These are phyloP conservation scores for Russula ochroleuca DNA, from an alignment of 768 basidiomycete species.

Conservation along the genomic window DNA sequence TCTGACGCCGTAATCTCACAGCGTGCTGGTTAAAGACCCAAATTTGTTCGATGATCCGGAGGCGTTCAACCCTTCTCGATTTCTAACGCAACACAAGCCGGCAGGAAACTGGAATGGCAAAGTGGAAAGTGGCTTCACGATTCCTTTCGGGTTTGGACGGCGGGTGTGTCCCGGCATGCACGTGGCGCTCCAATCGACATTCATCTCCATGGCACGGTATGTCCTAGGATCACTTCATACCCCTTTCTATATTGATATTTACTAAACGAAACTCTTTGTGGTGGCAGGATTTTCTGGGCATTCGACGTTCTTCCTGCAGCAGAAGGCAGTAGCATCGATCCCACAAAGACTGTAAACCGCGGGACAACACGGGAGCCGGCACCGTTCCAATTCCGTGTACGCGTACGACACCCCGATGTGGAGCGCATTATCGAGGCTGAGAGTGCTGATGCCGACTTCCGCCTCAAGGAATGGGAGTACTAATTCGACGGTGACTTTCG, in stretches of 20 bases:
- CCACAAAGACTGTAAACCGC: background rate
- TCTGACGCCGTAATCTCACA: background rate
- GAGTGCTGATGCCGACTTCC: constrained; percentile 16
- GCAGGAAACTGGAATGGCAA: constrained; percentile 12
- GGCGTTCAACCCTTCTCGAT: constrained; percentile 29
- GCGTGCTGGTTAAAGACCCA: constrained; percentile 26
- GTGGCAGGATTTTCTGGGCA: constrained; percentile 26
- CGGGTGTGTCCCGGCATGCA: constrained; percentile 28
- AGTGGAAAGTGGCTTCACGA: constrained; percentile 20
- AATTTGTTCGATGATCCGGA: constrained; percentile 28
- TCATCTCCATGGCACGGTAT: constrained; percentile 13
- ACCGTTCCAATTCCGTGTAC: constrained; percentile 4
- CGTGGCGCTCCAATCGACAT: constrained; percentile 24
- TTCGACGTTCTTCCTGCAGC: constrained; percentile 22
- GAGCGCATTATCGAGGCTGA: constrained; percentile 14
- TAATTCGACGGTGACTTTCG: background rate
- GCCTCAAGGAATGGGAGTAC: constrained; percentile 21
- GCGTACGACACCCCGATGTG: background rate
- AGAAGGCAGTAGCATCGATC: constrained; percentile 1
- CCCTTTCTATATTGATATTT: background rate
- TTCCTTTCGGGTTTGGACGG: constrained; percentile 30
- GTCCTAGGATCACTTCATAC: background rate
- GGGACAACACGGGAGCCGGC: constrained; percentile 11
- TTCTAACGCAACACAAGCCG: constrained; percentile 16
- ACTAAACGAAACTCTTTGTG: background rate